Evolutionary conservation across 257 asterid genomes (phyloP), one percentile per base, ranked within the genome.

Genomic region (Ilex asprella): DNA sequence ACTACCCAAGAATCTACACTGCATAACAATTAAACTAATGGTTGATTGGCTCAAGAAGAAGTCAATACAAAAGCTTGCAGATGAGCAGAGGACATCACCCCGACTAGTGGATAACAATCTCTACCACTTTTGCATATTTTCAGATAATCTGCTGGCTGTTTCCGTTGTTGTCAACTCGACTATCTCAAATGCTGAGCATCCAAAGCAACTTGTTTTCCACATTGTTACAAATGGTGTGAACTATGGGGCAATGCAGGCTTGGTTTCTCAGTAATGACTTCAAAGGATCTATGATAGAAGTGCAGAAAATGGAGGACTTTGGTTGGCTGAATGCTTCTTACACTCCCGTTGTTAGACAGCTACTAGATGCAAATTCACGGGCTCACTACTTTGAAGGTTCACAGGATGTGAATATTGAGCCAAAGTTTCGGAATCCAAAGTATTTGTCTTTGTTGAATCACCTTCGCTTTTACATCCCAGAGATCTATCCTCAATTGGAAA

Each of bases 381-480:
- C 75, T 69, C 75, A 75, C 67, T 77, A 71, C 67, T 78, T 74
- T 41, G 84, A 72, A 29, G 78, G 67, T 32, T 82, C 71, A 10
- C 72, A 64, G n/a, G 84, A 76, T 27, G 39, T 32, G 11, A 60
- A 30, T 56, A 72, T 67, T 12, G 95, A 81, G 55, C 87, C 78
- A 0, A 85, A 77, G 70, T 80, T 88, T 73, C 74, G 44, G 53
- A 80, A 86, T 31, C 88, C 94, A 0, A 86, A 82, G 78, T 81
- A 82, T 75, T 10, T 78, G 63, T 81, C 82, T 60, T 60, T 82
- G 52, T 58, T 86, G 80, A 85, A 84, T 70, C 91, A 87, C 72
- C 87, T 91, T 5, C 86, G 91, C 3, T 87, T 91, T 83, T 91
- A 87, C 78, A 78, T 91, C 69, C 95, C 96, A 2, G 94, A 87